Conservation (phyloP, 1,284 basidiomycete genomes). For the Malassezia japonica region DNA sequence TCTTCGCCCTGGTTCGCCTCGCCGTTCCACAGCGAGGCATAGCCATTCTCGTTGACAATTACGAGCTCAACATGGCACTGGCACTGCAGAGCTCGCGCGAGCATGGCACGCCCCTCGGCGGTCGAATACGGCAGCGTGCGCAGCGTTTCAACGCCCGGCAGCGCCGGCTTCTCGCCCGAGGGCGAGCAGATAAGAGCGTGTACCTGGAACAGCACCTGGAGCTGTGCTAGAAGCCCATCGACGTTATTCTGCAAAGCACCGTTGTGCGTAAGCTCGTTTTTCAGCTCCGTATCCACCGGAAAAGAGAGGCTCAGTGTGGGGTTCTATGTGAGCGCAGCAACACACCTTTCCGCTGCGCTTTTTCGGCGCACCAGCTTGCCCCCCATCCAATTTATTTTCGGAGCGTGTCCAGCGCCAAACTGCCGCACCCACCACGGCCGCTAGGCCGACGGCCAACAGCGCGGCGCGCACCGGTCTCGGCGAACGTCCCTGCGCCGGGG, state of each 20-base stretch:
- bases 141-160: neutral
- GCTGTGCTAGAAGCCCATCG: neutral
- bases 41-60: neutral
- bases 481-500: neutral
- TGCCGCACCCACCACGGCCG: neutral
- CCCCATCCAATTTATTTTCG: too few relatives aligned
- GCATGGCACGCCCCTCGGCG: constrained; percentile 11
- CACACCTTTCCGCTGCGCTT: too few relatives aligned
- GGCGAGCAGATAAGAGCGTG: constrained; percentile 7
- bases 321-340: neutral
- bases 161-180: neutral
- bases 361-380: too few relatives aligned
- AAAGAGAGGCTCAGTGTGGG: constrained; percentile 12
- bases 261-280: neutral
- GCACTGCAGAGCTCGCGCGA: constrained; percentile 10
- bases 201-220: neutral
- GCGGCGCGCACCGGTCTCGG: neutral
- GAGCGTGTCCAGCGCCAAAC: neutral
- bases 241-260: neutral
- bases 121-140: constrained; percentile 5
- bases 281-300: neutral
- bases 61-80: constrained; percentile 14
- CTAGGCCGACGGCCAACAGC: neutral
- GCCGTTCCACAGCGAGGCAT: neutral
- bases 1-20: neutral